Percentiles rank a stretch among this genome's conserved stretches.
phyloP scores from a whole-genome alignment of 495 filamentous ascomycete species.

The Halenospora varia region DNA sequence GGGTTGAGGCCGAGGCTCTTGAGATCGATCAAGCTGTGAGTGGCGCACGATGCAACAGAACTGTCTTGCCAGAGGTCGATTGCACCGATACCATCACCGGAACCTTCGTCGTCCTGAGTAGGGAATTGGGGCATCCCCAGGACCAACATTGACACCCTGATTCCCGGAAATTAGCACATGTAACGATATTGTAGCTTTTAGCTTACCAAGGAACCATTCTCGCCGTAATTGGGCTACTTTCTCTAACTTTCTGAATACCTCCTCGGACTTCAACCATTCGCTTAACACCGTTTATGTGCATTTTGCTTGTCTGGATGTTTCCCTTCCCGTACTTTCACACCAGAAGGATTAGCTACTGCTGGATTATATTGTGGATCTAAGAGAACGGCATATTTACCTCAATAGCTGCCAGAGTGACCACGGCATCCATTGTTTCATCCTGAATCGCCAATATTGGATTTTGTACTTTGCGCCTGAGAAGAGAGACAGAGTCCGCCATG shows the following conservation, averaged over 20 bases:
- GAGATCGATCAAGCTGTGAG: constrained; percentile 18
- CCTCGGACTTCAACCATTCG: constrained; percentile 41
- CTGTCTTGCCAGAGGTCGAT: constrained; percentile 40
- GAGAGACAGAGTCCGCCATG: constrained; percentile 46
- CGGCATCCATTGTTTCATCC: constrained; percentile 50
- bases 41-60: not conserved
- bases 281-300: constrained; percentile 49
- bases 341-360: constrained; percentile 2
- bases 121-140: constrained; percentile 44
- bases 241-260: constrained; percentile 40
- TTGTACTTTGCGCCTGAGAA: constrained; percentile 41
- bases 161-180: constrained; percentile 8
- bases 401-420: constrained; percentile 48
- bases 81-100: constrained; percentile 42
- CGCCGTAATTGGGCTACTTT: constrained; percentile 46
- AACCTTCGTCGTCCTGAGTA: constrained; percentile 42
- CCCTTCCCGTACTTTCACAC: constrained; percentile 51
- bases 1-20: constrained; percentile 26
- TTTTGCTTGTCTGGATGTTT: constrained; percentile 36
- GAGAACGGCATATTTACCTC: constrained; percentile 32
- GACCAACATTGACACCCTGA: constrained; percentile 49
- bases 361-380: not conserved
- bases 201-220: constrained; percentile 52
- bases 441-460: constrained; percentile 41
- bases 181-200: constrained; percentile 10